A percentile compares a stretch with the other conserved stretches of the same genome.
Conservation (phyloP, 345 rosid genomes). For the Eucalyptus curtisii region DNA sequence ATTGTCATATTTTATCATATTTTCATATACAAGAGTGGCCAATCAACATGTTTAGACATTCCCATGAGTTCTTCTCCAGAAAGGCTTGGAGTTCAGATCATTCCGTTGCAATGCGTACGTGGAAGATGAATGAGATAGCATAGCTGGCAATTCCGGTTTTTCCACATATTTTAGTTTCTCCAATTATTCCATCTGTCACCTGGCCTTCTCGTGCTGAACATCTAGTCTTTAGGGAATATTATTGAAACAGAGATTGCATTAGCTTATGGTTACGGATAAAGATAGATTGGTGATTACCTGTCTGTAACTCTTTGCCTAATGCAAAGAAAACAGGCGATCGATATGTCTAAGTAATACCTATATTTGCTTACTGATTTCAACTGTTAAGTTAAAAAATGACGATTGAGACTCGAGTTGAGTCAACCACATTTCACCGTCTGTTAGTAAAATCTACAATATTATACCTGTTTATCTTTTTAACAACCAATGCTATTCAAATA, state of each 20-base stretch:
- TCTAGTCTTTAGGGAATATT: background rate
- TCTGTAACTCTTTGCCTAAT: background rate
- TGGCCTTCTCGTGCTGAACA: background rate
- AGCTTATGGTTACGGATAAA: background rate
- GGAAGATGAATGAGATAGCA: background rate
- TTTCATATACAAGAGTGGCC: background rate
- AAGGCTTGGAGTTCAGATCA: background rate
- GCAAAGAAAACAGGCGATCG: background rate
- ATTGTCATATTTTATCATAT: background rate
- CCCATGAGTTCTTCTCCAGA: background rate
- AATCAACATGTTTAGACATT: background rate
- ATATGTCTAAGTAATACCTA: background rate
- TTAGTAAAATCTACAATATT: background rate
- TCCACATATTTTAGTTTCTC: background rate
- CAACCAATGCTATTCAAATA: background rate
- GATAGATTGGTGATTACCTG: background rate
- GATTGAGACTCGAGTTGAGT: background rate
- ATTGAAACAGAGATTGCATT: background rate
- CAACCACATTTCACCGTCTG: background rate
- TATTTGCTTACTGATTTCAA: background rate
- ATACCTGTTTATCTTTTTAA: background rate
- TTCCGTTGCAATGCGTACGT: background rate
- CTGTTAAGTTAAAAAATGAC: background rate
- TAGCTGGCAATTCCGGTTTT: background rate
- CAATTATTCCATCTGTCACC: background rate